These are phyloP conservation scores for Lolium rigidum DNA, from an alignment of 176 grass and related monocot genomes.

Conservation along the genomic window DNA sequence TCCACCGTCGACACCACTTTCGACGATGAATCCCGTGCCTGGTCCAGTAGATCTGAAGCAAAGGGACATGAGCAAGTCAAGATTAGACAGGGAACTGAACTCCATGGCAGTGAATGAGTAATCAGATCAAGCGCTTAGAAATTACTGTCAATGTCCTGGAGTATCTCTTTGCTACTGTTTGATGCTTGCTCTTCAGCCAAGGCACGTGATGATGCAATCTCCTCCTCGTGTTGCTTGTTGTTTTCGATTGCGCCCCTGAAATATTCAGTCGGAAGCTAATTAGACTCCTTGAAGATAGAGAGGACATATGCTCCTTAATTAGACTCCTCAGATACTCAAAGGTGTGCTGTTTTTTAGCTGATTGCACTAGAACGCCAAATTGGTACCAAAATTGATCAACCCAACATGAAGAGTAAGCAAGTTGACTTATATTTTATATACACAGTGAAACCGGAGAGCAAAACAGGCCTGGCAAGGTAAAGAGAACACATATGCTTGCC, in stretches of 20 bases:
- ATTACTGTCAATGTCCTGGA: constrained; percentile 73
- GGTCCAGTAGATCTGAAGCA: constrained; percentile 53
- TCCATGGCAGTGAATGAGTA: not conserved
- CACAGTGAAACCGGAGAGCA: not conserved
- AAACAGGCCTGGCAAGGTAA: not conserved
- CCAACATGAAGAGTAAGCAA: constrained; percentile 8
- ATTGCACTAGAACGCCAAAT: not conserved
- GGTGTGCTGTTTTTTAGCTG: not conserved
- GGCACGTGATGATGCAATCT: constrained; percentile 64
- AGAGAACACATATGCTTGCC: constrained; percentile 53
- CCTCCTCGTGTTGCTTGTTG: constrained; percentile 75
- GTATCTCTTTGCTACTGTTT: constrained; percentile 58
- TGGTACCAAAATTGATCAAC: not conserved
- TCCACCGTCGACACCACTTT: constrained; percentile 63
- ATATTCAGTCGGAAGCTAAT: constrained; percentile 7
- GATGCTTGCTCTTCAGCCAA: constrained; percentile 56
- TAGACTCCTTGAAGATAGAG: not conserved
- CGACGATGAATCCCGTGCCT: constrained; percentile 41
- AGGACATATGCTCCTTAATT: too few relatives aligned
- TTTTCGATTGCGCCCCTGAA: constrained; percentile 64
- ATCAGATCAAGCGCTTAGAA: not conserved
- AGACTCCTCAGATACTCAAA: not conserved
- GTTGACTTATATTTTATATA: not conserved
- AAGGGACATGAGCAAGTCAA: not conserved
- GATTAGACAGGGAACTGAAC: not conserved